Percentiles rank a stretch among this genome's conserved stretches.
These are phyloP conservation scores for Leccinum aurantiacum DNA, from an alignment of 768 basidiomycete genomes.

Conservation along the genomic window DNA sequence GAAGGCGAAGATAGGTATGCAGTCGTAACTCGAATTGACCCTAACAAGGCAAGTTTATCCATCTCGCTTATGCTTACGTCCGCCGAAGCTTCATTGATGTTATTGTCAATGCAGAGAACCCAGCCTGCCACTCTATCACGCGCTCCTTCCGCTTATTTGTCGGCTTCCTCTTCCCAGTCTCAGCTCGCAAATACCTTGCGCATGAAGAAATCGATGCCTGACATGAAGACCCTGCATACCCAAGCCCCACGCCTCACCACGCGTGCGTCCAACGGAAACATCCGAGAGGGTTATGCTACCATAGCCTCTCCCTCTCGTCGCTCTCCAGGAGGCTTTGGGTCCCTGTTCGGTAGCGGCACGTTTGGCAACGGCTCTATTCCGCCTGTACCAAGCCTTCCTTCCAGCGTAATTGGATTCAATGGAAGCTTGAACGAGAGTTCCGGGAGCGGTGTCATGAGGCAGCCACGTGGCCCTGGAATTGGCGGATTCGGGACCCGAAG, in stretches of 20 bases:
- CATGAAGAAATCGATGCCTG: constrained; percentile 98
- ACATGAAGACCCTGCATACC: constrained; percentile 85
- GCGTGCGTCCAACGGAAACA: constrained; percentile 86
- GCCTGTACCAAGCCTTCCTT: constrained; percentile 77
- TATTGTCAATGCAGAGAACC: constrained; percentile 33
- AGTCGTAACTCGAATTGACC: constrained; percentile 90
- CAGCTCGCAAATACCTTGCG: constrained; percentile 59
- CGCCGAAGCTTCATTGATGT: constrained; percentile 14
- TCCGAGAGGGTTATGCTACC: constrained; percentile 82
- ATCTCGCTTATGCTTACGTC: constrained; percentile 20
- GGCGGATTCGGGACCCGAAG: constrained; percentile 70
- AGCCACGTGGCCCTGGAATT: constrained; percentile 80
- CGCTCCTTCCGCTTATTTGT: constrained; percentile 78
- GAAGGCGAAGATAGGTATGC: constrained; percentile 92
- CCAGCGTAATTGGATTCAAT: constrained; percentile 49
- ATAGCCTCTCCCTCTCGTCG: constrained; percentile 82
- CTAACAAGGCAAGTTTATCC: constrained; percentile 62
- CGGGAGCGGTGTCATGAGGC: constrained; percentile 63
- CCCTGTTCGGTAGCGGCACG: constrained; percentile 54
- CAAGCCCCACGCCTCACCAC: constrained; percentile 77
- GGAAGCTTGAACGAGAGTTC: constrained; percentile 41
- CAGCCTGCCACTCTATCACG: constrained; percentile 68
- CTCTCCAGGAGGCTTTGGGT: constrained; percentile 65
- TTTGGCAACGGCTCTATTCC: constrained; percentile 49
- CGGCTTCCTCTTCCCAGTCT: constrained; percentile 46